Percentiles rank a stretch among this genome's conserved stretches.
Evolutionary conservation across 768 basidiomycete genomes (phyloP).

Genomic region (Neoboletus brunneissimus): DNA sequence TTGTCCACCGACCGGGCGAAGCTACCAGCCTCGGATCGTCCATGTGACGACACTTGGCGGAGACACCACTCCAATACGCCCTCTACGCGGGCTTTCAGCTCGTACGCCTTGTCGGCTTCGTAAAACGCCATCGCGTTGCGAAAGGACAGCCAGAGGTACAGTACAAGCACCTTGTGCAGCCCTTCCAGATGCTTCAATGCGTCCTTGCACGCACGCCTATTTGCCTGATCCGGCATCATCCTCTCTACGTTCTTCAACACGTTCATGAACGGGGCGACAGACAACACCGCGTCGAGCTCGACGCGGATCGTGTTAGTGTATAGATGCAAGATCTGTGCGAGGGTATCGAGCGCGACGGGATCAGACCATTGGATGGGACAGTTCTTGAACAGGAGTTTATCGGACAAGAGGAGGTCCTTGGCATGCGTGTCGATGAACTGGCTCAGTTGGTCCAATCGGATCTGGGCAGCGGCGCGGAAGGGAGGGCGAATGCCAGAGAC

Average conservation of each 20-base stretch:
- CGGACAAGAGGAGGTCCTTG: constrained; percentile 38
- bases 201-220: constrained; percentile 4
- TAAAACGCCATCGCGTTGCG: constrained; percentile 67
- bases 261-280: constrained; percentile 21
- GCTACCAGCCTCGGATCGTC: background rate
- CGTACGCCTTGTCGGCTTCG: constrained; percentile 45
- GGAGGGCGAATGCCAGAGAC: constrained; percentile 43
- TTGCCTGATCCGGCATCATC: constrained; percentile 18
- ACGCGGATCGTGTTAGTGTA: constrained; percentile 36
- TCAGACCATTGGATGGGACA: constrained; percentile 12
- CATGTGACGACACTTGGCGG: constrained; percentile 36
- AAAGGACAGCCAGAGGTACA: constrained; percentile 84
- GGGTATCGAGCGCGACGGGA: constrained; percentile 12
- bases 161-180: constrained; percentile 69
- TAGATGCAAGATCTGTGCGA: constrained; percentile 19
- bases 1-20: background rate
- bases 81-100: constrained; percentile 63
- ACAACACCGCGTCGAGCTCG: constrained; percentile 20
- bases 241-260: constrained; percentile 21
- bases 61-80: constrained; percentile 27
- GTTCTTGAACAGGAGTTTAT: constrained; percentile 43
- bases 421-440: constrained; percentile 43
- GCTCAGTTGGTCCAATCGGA: constrained; percentile 31
- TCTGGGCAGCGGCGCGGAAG: constrained; percentile 38
- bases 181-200: constrained; percentile 53